These are phyloP conservation scores for Microdochium paspali DNA, from an alignment of 2,329 filamentous ascomycete species.

Conservation along the genomic window DNA sequence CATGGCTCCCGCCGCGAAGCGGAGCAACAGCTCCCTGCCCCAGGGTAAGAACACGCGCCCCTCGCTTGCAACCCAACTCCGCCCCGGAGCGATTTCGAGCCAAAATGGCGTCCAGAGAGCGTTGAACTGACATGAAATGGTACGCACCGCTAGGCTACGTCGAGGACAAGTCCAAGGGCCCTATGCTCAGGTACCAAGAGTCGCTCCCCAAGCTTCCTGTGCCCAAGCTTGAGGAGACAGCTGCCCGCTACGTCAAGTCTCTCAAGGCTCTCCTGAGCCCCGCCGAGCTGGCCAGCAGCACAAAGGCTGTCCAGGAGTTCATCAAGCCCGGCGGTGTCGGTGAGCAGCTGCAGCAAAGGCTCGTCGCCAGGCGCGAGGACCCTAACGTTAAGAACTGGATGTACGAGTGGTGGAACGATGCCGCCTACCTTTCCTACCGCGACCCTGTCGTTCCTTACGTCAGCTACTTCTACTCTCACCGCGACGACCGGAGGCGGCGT, in stretches of 20 bases:
- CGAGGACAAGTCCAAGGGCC: constrained; percentile 70
- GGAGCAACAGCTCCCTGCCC: constrained; percentile 50
- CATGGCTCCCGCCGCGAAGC: constrained; percentile 43
- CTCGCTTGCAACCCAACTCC: background rate
- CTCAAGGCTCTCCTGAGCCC: constrained; percentile 64
- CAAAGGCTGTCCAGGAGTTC: constrained; percentile 81
- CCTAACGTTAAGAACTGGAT: constrained; percentile 88
- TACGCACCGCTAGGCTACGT: constrained; percentile 52
- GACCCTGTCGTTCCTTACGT: constrained; percentile 97
- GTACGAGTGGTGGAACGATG: constrained; percentile 96
- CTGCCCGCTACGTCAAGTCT: constrained; percentile 70
- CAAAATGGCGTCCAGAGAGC: background rate
- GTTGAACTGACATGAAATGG: background rate
- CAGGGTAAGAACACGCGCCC: constrained; percentile 26
- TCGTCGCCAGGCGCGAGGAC: constrained; percentile 70
- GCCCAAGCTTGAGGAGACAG: constrained; percentile 74
- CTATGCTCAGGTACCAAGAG: constrained; percentile 78
- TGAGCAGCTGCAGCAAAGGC: constrained; percentile 76
- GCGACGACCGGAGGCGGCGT: constrained; percentile 80
- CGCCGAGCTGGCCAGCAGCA: constrained; percentile 61
- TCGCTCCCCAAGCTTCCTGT: constrained; percentile 75
- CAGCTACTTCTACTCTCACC: constrained; percentile 98
- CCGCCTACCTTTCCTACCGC: constrained; percentile 84
- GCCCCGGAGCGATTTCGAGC: background rate
- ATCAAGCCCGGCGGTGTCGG: constrained; percentile 78